phyloP scores from a whole-genome alignment of 352 stramenopile genomes.

The Elongisporangium prolatum region DNA sequence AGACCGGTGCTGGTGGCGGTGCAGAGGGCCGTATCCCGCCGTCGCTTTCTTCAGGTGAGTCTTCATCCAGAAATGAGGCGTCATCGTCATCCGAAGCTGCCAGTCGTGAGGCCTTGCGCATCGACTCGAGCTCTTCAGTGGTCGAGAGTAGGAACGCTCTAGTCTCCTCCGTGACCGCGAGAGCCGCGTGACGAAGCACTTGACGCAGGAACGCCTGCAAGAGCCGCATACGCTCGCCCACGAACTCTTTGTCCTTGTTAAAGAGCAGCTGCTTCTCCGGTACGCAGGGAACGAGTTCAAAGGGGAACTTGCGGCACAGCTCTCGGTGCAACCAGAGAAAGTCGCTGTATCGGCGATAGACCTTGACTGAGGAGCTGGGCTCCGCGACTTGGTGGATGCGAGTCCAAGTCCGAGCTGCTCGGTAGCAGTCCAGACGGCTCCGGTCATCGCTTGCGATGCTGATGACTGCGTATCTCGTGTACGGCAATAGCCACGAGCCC shows the following conservation, averaged over 20 bases:
- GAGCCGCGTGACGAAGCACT: conserved; percentile 58
- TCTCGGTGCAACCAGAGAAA: conserved; percentile 81
- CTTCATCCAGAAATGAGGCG: conserved; percentile 36
- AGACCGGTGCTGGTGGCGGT: conserved; percentile 17
- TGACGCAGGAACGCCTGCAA: conserved; percentile 77
- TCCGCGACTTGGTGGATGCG: conserved; percentile 65
- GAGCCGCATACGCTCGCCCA: conserved; percentile 75
- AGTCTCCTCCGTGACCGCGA: conserved; percentile 67
- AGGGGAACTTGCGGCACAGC: conserved; percentile 61
- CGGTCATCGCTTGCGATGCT: conserved; percentile 59
- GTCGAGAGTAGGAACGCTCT: conserved; percentile 72
- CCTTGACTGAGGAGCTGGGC: conserved; percentile 68
- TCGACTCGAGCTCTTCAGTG: conserved; percentile 76
- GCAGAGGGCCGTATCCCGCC: conserved; percentile 13
- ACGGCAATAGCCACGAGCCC: conserved; percentile 78
- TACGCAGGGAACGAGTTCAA: conserved; percentile 68
- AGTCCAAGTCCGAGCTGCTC: conserved; percentile 76
- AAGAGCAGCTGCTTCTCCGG: conserved; percentile 78
- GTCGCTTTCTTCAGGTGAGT: conserved; percentile 26
- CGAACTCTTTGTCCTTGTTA: conserved; percentile 85
- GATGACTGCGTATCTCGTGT: conserved; percentile 81
- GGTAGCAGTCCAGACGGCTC: conserved; percentile 49
- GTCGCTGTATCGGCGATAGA: conserved; percentile 84
- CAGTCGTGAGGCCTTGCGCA: conserved; percentile 38
- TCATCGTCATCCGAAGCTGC: conserved; percentile 34